Base-by-base conservation (phyloP, 495 filamentous ascomycete species). In the Neurospora intermedia region DNA sequence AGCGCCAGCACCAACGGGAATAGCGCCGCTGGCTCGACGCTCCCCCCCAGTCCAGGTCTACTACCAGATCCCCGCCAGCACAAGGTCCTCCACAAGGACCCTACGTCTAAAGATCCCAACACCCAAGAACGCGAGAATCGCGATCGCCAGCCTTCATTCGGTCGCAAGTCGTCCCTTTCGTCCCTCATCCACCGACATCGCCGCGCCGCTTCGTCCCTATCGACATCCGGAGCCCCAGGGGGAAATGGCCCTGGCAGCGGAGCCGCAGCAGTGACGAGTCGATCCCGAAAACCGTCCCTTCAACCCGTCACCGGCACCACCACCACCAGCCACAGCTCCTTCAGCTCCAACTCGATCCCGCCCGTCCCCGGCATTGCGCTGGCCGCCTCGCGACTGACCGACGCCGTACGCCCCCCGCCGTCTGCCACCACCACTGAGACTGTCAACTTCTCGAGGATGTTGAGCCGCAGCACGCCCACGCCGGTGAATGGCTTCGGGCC, bases 71-170 rank as follows among this genome's bases (percentile, higher is more conserved):
- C 77, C 35, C 77, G 75, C 23, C 77, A 79, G 69, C 78, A 73
- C 43, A 81, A 81, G 77, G 74, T 80, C 45, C 76, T 82, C 59
- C 80, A 78, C 73, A 85, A 86, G 76, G 83, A 84, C 59, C 23
- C 48, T n/a, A n/a, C n/a, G n/a, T n/a, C n/a, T 23, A 59, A 62
- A 35, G 54, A 62, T 66, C 27, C 54, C 54, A 66, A 38, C 35
- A 31, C 27, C 27, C 35, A 38, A 38, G 35, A 35, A 66, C 54
- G 54, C 54, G 54, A 66, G 54, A 35, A 66, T 66, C 82, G 81
- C 75, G 83, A 86, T 54, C 83, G 83, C 73, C 80, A 81, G 43
- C 79, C 81, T 71, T 86, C 85, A 45, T 84, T 84, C 74, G 78
- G 80, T 54, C 81, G 81, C 73, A 84, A 81, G 71, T 69, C 82